phyloP scores from a whole-genome alignment of 2,329 filamentous ascomycete species.

The Thielaviopsis euricoi region DNA sequence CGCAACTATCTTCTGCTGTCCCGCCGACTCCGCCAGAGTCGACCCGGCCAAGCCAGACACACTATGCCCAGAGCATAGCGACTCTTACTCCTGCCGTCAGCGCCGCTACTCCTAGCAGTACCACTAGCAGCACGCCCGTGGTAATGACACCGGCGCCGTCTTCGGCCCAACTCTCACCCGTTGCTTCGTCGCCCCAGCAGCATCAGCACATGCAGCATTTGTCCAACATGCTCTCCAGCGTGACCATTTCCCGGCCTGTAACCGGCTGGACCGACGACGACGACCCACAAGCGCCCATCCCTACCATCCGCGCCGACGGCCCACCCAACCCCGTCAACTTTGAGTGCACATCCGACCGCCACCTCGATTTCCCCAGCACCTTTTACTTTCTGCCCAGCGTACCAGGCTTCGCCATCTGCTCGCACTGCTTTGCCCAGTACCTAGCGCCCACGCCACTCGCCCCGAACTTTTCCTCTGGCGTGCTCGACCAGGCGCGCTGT shows the following conservation, averaged over 20 bases:
- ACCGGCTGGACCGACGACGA: constrained; percentile 5
- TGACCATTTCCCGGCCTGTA: not conserved
- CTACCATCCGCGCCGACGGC: not conserved
- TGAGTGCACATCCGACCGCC: constrained; percentile 3
- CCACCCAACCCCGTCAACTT: not conserved
- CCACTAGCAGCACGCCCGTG: not conserved
- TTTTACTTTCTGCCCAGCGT: constrained; percentile 19
- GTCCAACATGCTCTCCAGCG: not conserved
- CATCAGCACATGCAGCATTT: not conserved
- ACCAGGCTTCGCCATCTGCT: constrained; percentile 23
- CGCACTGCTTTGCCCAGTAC: constrained; percentile 24
- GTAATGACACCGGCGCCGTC: not conserved
- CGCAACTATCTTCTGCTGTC: too few species aligned
- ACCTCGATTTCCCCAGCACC: constrained; percentile 17
- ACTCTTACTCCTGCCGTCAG: too few species aligned
- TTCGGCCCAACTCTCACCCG: not conserved
- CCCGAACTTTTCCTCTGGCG: constrained; percentile 15
- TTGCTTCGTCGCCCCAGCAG: not conserved
- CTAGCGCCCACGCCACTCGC: constrained; percentile 19
- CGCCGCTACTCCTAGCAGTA: too few species aligned
- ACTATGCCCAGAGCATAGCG: too few species aligned
- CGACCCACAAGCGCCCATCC: not conserved
- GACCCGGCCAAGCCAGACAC: too few species aligned
- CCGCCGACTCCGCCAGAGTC: too few species aligned
- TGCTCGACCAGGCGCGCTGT: not conserved